Evolutionary conservation across 2,329 filamentous ascomycete genomes (phyloP).

Genomic region (Cytospora schulzeri): DNA sequence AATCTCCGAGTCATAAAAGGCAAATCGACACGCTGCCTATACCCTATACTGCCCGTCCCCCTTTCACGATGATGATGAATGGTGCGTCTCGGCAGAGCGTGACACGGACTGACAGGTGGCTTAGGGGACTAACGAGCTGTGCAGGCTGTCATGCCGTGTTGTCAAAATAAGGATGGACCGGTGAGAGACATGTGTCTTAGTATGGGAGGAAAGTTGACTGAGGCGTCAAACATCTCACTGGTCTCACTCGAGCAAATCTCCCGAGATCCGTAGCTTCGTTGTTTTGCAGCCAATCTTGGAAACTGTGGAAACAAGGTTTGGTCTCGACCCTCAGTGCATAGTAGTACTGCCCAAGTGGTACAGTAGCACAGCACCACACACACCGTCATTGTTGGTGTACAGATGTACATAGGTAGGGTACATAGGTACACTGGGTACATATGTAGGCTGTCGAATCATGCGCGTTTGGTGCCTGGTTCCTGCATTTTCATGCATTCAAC

Average conservation of each 20-base stretch:
- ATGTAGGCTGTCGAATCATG: constrained; percentile 8
- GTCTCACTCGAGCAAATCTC: neutral
- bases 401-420: no score
- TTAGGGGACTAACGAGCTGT: neutral
- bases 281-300: neutral
- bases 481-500: constrained; percentile 9
- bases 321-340: no score
- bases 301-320: neutral
- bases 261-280: neutral
- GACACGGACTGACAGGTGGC: no score
- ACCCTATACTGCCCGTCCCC: neutral
- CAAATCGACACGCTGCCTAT: neutral
- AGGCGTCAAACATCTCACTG: neutral
- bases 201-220: neutral
- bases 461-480: constrained; percentile 13
- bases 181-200: neutral
- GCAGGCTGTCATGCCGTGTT: neutral
- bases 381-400: neutral
- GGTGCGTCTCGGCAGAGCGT: neutral
- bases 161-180: neutral
- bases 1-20: neutral
- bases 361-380: neutral
- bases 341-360: no score
- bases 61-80: neutral
- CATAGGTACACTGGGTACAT: no score